Conservation (phyloP, 495 filamentous ascomycete species). For the Stereocaulon alpinum region DNA sequence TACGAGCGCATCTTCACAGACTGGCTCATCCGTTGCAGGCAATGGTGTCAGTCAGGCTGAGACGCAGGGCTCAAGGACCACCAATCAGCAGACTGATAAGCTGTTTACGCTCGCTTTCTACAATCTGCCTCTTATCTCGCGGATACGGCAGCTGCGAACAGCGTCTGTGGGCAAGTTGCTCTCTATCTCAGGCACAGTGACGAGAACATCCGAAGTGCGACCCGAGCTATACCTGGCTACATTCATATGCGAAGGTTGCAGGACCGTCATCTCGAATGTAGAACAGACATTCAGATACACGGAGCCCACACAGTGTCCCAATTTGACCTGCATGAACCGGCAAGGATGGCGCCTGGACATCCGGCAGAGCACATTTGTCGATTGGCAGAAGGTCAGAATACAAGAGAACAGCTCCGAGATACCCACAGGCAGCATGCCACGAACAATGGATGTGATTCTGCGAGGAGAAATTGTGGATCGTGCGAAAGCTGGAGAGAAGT, state of each 20-base stretch:
- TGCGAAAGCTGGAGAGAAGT: slow-evolving; percentile 94
- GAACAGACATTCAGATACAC: slow-evolving; percentile 98
- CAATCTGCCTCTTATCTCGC: slow-evolving; percentile 87
- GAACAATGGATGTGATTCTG: slow-evolving; percentile 96
- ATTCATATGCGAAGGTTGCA: slow-evolving; percentile 83
- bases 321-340: slow-evolving; percentile 81
- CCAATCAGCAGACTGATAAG: slow-evolving; percentile 95
- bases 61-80: slow-evolving; percentile 53
- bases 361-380: slow-evolving; percentile 91
- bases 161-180: slow-evolving; percentile 84
- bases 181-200: slow-evolving; percentile 93
- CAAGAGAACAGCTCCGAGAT: slow-evolving; percentile 98
- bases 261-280: slow-evolving; percentile 69
- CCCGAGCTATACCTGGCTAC: slow-evolving; percentile 88
- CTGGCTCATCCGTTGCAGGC: slow-evolving; percentile 55
- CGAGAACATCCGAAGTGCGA: slow-evolving; percentile 89
- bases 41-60: slow-evolving; percentile 59
- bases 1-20: slow-evolving; percentile 48
- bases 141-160: slow-evolving; percentile 80
- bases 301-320: slow-evolving; percentile 92
- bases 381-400: slow-evolving; percentile 97
- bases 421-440: slow-evolving; percentile 95
- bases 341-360: slow-evolving; percentile 90
- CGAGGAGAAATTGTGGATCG: slow-evolving; percentile 96
- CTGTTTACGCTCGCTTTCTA: slow-evolving; percentile 93